Percentiles rank a stretch among this genome's conserved stretches.
phyloP scores from a whole-genome alignment of 2,329 filamentous ascomycete species.

The Phialemoniopsis sp. region DNA sequence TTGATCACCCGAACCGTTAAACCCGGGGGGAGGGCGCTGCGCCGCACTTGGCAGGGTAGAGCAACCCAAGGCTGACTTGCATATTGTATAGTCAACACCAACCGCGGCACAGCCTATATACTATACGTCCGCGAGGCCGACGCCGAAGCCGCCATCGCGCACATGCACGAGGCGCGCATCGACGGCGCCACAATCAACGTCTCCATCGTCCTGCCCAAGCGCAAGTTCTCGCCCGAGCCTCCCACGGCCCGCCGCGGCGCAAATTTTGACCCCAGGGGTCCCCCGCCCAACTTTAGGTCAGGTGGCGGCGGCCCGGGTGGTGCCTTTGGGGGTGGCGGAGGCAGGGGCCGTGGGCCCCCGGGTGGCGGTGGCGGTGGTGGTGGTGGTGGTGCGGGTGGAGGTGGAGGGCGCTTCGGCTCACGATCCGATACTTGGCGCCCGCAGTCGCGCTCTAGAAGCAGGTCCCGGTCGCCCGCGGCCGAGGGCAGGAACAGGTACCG shows the following conservation, averaged over 20 bases:
- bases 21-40: background rate
- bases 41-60: no score
- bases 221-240: constrained; percentile 77
- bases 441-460: constrained; percentile 48
- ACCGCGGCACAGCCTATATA: constrained; percentile 91
- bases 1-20: constrained; percentile 3
- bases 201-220: constrained; percentile 80
- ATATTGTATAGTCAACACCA: constrained; percentile 55
- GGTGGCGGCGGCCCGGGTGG: constrained; percentile 18
- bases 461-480: constrained; percentile 31
- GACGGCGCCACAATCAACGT: constrained; percentile 82
- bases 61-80: background rate
- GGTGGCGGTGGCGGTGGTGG: constrained; percentile 29
- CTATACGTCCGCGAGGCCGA: constrained; percentile 73
- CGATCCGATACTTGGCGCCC: constrained; percentile 59
- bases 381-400: constrained; percentile 23
- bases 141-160: constrained; percentile 83
- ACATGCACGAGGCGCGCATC: constrained; percentile 97
- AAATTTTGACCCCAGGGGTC: constrained; percentile 52
- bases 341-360: constrained; percentile 25
- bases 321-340: constrained; percentile 28
- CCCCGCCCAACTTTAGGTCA: constrained; percentile 24
- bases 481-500: constrained; percentile 33
- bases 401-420: constrained; percentile 30
- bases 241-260: constrained; percentile 63